Base-by-base conservation (phyloP, 2,329 filamentous ascomycete genomes). In the Decorospora gaudefroyi region DNA sequence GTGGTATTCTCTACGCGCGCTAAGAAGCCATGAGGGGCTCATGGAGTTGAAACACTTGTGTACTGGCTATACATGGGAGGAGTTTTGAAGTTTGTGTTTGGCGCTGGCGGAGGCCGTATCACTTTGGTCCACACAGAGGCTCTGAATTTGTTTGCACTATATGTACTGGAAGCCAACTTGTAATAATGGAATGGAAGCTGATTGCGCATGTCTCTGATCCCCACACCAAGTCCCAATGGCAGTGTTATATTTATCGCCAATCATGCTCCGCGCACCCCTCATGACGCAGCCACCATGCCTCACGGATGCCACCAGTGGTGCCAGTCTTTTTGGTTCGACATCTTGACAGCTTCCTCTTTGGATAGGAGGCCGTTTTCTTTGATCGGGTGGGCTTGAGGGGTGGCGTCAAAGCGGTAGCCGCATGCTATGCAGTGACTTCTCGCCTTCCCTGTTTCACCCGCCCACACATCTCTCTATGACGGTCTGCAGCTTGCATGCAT, bases 111-210 rank as follows among this genome's bases (percentile, higher is more conserved):
- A 41, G 15, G 28, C 27, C n/a, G 16, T 27, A 27, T 19, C 18
- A 11, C 27, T 35, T 36, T 11, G 26, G 12, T 16, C 18, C 12
- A 31, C 27, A 4, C 15, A 42, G 18, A 28, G 12, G 16, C 9
- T 33, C 25, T 16, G 7, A 7, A 38, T 15, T 33, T 15, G 12
- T 32, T 15, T 19, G 18, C 16, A 23, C 25, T 32, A 23, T 8
- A 27, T 22, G 26, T 33, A 26, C n/a, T 36, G 25, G 22, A 33
- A 16, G 8, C 22, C 12, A 33, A 3, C n/a, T 25, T n/a, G n/a
- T n/a, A n/a, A 26, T 42, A 41, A 46, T 46, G 19, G 21, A 46
- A 42, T 29, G 19, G 19, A 35, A 31, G n/a, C 16, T 46, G 43
- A 36, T 42, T 42, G 16, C 10, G 17, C 26, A 36, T 31, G 21